Evolutionary conservation across 1,284 basidiomycete genomes (phyloP).

Genomic region (Trichosporon sp.): DNA sequence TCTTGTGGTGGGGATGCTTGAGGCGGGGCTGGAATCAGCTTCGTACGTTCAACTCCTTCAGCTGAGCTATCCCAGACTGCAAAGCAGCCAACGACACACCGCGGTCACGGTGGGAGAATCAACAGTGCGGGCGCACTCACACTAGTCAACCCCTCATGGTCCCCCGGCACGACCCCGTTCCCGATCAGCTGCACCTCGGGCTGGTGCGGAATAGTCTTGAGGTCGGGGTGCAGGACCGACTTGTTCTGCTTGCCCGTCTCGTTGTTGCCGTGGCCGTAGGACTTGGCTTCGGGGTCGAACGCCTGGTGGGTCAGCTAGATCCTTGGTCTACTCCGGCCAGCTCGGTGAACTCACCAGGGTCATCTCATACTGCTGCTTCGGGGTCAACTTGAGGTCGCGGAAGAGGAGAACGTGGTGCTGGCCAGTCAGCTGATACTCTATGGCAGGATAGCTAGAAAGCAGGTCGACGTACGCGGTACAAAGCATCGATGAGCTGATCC

Average conservation of each 20-base stretch:
- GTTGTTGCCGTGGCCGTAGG: constrained; percentile 77
- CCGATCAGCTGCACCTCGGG: constrained; percentile 84
- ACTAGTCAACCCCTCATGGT: constrained; percentile 69
- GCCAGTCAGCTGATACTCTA: neutral
- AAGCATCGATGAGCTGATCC: constrained; percentile 56
- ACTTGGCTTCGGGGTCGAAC: constrained; percentile 66
- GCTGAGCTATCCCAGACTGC: no score
- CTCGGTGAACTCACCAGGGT: constrained; percentile 58
- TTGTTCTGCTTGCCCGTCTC: constrained; percentile 65
- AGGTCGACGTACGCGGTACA: constrained; percentile 52
- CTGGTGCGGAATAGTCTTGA: constrained; percentile 77
- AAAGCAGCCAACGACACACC: no score
- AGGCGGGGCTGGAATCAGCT: constrained; percentile 43
- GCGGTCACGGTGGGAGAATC: no score
- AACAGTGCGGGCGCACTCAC: constrained; percentile 42
- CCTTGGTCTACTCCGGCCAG: no score
- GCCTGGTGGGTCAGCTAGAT: constrained; percentile 50
- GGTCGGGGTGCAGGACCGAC: constrained; percentile 73
- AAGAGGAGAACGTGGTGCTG: constrained; percentile 72
- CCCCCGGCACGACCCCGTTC: constrained; percentile 60
- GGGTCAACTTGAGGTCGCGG: constrained; percentile 61
- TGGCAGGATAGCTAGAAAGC: neutral
- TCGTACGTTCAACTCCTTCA: no score
- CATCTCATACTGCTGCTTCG: constrained; percentile 74
- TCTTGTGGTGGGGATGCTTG: constrained; percentile 75